These are phyloP conservation scores for Zostera marina DNA, from an alignment of 116 monocot genomes.

Conservation along the genomic window DNA sequence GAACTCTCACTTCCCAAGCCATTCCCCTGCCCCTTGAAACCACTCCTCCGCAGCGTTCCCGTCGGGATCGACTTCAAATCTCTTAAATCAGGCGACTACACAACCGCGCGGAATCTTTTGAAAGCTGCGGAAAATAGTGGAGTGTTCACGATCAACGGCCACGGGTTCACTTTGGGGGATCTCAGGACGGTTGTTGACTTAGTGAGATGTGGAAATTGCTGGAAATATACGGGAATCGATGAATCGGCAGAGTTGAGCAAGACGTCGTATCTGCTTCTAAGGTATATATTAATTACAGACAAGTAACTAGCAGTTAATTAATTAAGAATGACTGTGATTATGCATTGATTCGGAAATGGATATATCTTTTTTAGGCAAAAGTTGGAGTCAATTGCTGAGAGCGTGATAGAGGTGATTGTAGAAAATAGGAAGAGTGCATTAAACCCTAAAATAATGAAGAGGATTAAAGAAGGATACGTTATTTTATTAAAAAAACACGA, in stretches of 20 bases:
- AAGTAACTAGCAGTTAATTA: too few species aligned
- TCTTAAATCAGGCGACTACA: constrained; percentile 15
- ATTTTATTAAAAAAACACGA: constrained; percentile 16
- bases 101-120: constrained; percentile 5
- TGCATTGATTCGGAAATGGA: too few species aligned
- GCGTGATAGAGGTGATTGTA: constrained; percentile 10
- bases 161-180: constrained; percentile 13
- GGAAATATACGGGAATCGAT: constrained; percentile 4
- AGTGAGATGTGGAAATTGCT: not conserved
- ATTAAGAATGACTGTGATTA: too few species aligned
- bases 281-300: too few species aligned
- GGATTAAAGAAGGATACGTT: constrained; percentile 3
- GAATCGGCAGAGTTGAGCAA: not conserved
- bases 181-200: constrained; percentile 9
- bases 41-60: constrained; percentile 9
- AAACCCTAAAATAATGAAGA: not conserved
- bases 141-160: constrained; percentile 18
- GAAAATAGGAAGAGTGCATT: constrained; percentile 5
- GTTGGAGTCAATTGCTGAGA: constrained; percentile 19
- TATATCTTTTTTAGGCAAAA: constrained; percentile 26
- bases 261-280: constrained; percentile 6
- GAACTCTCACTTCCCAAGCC: constrained; percentile 27
- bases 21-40: constrained; percentile 4
- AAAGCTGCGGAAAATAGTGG: constrained; percentile 12
- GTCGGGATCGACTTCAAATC: constrained; percentile 6